Percentiles rank a stretch among this genome's conserved stretches.
Evolutionary conservation across 2,329 filamentous ascomycete genomes (phyloP).

Genomic region (Aspergillus pseudonomiae): DNA sequence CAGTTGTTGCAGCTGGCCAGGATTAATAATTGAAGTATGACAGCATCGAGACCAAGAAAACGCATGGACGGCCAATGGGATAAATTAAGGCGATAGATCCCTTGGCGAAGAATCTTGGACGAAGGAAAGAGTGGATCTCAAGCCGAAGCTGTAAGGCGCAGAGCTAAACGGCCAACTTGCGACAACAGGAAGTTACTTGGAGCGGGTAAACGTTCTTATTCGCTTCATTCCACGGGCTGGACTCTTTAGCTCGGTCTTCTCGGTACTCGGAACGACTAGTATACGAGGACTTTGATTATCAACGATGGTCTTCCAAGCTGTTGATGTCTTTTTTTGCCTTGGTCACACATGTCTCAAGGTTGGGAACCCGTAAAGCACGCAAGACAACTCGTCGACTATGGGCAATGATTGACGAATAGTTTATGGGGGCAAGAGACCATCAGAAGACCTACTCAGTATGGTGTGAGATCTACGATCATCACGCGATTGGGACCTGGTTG

Average conservation of each 20-base stretch:
- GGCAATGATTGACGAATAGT: constrained; percentile 2
- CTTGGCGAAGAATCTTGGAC: background rate
- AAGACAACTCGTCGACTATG: background rate
- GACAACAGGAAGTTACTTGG: background rate
- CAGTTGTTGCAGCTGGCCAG: background rate
- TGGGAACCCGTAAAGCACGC: background rate
- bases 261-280: background rate
- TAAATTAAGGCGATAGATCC: background rate
- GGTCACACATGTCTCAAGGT: background rate
- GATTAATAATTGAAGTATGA: constrained; percentile 1
- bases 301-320: background rate
- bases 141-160: background rate
- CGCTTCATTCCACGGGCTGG: background rate
- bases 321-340: too few relatives aligned
- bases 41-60: constrained; percentile 3
- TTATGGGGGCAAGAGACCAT: background rate
- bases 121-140: background rate
- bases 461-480: constrained; percentile 2
- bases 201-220: background rate
- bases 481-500: background rate
- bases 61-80: background rate
- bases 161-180: constrained; percentile 1
- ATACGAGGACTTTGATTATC: background rate
- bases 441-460: background rate
- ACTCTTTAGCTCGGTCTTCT: background rate